Evolutionary conservation across 306 rosid genomes (phyloP).

Genomic region (Aeschynomene evenia): DNA sequence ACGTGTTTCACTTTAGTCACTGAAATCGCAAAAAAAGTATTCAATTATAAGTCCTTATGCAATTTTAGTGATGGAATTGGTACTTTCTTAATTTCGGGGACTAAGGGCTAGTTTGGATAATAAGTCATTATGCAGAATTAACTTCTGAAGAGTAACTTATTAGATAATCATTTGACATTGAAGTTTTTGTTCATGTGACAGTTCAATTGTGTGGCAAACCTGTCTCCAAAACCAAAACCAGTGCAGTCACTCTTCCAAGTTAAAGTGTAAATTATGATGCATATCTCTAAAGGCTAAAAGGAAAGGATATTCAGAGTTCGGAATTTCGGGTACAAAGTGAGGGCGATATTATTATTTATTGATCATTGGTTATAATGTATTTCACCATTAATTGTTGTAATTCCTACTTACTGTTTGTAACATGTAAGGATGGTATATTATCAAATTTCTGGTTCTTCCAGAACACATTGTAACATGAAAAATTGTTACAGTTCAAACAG

Average conservation of each 20-base stretch:
- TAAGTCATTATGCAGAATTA: too few species aligned
- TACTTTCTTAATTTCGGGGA: too few species aligned
- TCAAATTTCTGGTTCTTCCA: constrained; percentile 48
- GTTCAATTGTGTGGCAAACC: constrained; percentile 70
- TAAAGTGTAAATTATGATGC: constrained; percentile 35
- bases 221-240: constrained; percentile 47
- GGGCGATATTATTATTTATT: constrained; percentile 27
- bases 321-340: constrained; percentile 24
- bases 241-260: constrained; percentile 55
- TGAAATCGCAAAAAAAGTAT: too few species aligned
- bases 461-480: constrained; percentile 44
- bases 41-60: too few species aligned
- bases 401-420: constrained; percentile 14
- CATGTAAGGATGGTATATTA: constrained; percentile 26
- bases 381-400: constrained; percentile 26
- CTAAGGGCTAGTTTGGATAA: too few species aligned
- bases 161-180: constrained; percentile 19
- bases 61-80: too few species aligned
- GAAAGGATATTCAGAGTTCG: constrained; percentile 16
- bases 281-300: constrained; percentile 16
- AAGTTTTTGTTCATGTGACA: constrained; percentile 43
- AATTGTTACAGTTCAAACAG: constrained; percentile 31
- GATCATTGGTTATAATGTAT: constrained; percentile 22
- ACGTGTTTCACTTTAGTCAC: too few species aligned
- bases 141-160: too few species aligned